Percentiles rank a stretch among this genome's conserved stretches.
Conservation (phyloP, 352 stramenopile species). For the Phytophthora ohioensis region DNA sequence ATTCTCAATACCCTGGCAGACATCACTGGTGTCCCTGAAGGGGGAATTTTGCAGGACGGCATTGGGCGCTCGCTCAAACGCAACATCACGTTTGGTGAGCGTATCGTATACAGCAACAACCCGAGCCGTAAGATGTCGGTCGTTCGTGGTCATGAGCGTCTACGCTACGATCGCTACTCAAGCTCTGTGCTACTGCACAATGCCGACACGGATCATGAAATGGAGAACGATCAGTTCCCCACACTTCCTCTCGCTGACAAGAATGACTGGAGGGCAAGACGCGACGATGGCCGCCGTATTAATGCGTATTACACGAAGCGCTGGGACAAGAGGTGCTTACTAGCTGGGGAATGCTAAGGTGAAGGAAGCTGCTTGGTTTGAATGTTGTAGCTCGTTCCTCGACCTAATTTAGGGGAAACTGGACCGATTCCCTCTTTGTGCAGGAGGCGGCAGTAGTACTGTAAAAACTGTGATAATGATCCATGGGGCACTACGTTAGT, state of each 20-base stretch:
- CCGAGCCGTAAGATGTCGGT: slow-evolving; percentile 52
- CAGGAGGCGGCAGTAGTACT: too few species aligned
- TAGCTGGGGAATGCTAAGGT: slow-evolving; percentile 33
- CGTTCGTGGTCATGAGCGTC: slow-evolving; percentile 44
- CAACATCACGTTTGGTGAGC: slow-evolving; percentile 39
- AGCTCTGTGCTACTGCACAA: slow-evolving; percentile 51
- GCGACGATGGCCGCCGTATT: slow-evolving; percentile 41
- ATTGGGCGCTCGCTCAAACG: slow-evolving; percentile 56
- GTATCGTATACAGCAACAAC: slow-evolving; percentile 67
- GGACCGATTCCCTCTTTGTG: too few species aligned
- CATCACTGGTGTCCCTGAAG: slow-evolving; percentile 45
- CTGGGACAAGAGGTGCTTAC: slow-evolving; percentile 53
- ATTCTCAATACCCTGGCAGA: slow-evolving; percentile 53
- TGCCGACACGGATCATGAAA: slow-evolving; percentile 50
- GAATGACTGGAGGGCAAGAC: slow-evolving; percentile 18
- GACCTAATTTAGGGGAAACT: too few species aligned
- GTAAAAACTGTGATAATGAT: too few species aligned
- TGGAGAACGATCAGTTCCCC: slow-evolving; percentile 45
- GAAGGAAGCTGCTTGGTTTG: not conserved
- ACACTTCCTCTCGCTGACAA: slow-evolving; percentile 23
- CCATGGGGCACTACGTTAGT: too few species aligned
- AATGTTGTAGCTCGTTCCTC: too few species aligned
- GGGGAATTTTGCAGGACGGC: slow-evolving; percentile 48
- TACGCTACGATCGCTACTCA: slow-evolving; percentile 54
- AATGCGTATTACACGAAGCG: slow-evolving; percentile 65